Percentiles rank a stretch among this genome's conserved stretches.
These are phyloP conservation scores for Rhizopus delemar DNA, from an alignment of 371 early-diverging fungal genomes.

Conservation along the genomic window DNA sequence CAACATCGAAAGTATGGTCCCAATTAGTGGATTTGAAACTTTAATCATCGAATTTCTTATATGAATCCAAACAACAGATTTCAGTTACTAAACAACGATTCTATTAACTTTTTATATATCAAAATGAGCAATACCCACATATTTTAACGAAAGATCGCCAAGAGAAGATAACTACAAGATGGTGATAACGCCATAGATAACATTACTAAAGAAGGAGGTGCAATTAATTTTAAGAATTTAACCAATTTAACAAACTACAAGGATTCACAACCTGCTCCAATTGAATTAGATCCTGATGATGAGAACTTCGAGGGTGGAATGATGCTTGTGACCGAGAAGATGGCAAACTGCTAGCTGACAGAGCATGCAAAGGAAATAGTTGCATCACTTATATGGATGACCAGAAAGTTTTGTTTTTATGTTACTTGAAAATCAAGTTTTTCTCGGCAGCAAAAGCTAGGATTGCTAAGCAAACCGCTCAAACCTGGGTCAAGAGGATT, in stretches of 20 bases:
- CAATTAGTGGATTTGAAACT: no score
- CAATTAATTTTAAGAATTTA: conserved; percentile 8
- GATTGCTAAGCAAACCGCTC: conserved; percentile 4
- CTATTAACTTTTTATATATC: no score
- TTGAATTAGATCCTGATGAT: conserved; percentile 15
- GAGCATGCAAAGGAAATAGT: not conserved
- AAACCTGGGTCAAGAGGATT: conserved; percentile 6
- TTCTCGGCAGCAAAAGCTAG: conserved; percentile 11
- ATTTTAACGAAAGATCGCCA: conserved; percentile 12
- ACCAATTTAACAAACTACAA: conserved; percentile 11
- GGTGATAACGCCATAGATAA: conserved; percentile 11
- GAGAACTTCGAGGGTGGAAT: conserved; percentile 13
- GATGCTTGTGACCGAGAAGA: conserved; percentile 1
- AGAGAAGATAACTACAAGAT: conserved; percentile 10
- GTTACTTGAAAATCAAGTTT: conserved; percentile 8
- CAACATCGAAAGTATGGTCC: no score
- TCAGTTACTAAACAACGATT: no score
- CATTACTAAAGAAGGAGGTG: conserved; percentile 10
- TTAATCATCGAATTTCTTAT: no score
- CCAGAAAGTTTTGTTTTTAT: conserved; percentile 8
- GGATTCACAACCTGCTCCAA: conserved; percentile 6
- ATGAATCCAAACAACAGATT: no score
- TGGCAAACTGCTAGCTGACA: not conserved
- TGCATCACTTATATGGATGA: conserved; percentile 2
- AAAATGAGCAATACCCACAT: conserved; percentile 8